Percentiles rank a stretch among this genome's conserved stretches.
These are phyloP conservation scores for Phylloporus gajari DNA, from an alignment of 1,284 basidiomycete genomes.

Conservation along the genomic window DNA sequence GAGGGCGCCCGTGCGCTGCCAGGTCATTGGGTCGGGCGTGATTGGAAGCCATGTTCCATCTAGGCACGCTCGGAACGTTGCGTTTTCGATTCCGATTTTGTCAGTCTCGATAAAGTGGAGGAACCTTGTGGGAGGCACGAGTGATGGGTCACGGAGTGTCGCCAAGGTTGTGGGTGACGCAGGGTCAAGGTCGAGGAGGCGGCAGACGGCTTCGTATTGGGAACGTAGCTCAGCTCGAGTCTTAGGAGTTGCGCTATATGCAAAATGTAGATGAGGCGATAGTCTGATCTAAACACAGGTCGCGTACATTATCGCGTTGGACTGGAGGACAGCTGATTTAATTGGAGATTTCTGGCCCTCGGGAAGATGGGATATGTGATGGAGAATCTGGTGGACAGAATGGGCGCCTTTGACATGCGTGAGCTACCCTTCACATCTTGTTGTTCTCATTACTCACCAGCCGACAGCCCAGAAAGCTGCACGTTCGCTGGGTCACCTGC, in stretches of 20 bases:
- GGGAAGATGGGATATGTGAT: slow-evolving; percentile 74
- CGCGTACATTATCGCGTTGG: slow-evolving; percentile 75
- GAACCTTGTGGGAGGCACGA: slow-evolving; percentile 60
- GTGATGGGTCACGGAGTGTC: slow-evolving; percentile 59
- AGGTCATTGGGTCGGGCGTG: slow-evolving; percentile 67
- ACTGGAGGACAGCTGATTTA: slow-evolving; percentile 71
- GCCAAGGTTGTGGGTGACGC: slow-evolving; percentile 56
- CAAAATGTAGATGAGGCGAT: neutral
- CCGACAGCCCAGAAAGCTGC: slow-evolving; percentile 74
- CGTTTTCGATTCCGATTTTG: slow-evolving; percentile 59
- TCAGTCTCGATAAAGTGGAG: slow-evolving; percentile 63
- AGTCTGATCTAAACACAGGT: neutral
- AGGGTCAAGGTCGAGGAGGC: slow-evolving; percentile 65
- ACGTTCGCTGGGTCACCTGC: slow-evolving; percentile 68
- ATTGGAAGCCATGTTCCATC: slow-evolving; percentile 65
- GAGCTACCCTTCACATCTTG: neutral
- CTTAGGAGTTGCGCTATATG: slow-evolving; percentile 58
- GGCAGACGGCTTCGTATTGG: slow-evolving; percentile 72
- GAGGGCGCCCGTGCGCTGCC: slow-evolving; percentile 72
- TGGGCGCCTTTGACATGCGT: slow-evolving; percentile 65
- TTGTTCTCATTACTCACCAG: slow-evolving; percentile 54
- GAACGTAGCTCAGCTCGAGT: slow-evolving; percentile 64
- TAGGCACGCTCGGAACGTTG: slow-evolving; percentile 76
- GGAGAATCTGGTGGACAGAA: slow-evolving; percentile 78
- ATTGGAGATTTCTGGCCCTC: slow-evolving; percentile 68